Percentiles rank a stretch among this genome's conserved stretches.
These are phyloP conservation scores for Picea engelmannii DNA, from an alignment of 83 land plant genomes.

Conservation along the genomic window DNA sequence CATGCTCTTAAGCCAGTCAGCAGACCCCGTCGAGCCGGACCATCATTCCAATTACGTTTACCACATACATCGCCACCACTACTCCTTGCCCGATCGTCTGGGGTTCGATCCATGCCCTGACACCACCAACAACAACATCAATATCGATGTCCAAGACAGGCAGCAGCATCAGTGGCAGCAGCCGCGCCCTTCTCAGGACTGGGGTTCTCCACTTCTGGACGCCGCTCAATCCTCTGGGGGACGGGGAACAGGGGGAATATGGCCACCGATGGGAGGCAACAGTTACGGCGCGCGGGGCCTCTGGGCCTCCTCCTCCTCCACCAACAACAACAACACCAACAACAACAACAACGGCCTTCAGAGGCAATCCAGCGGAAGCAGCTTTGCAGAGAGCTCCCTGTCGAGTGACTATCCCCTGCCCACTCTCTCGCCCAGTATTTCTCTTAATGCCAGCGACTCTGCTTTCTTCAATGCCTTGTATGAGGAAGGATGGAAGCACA, in stretches of 20 bases:
- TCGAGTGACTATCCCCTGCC: conserved; percentile 52
- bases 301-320: conserved; percentile 20
- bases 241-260: conserved; percentile 23
- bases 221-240: conserved; percentile 12
- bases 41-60: neutral
- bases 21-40: conserved; percentile 22
- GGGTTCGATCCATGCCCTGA: neutral
- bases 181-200: conserved; percentile 1
- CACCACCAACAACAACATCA: neutral
- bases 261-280: conserved; percentile 10
- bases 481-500: neutral
- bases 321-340: too few relatives aligned
- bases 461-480: neutral
- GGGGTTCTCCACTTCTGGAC: conserved; percentile 1
- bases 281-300: neutral
- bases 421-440: conserved; percentile 23
- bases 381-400: conserved; percentile 64
- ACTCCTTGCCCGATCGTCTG: neutral
- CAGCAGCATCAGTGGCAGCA: neutral
- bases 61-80: neutral
- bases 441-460: conserved; percentile 23
- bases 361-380: conserved; percentile 74
- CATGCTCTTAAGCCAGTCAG: conserved; percentile 43
- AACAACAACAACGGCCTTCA: conserved; percentile 29
- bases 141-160: conserved; percentile 18